Evolutionary conservation across 495 filamentous ascomycete species (phyloP).

Genomic region (Daldinia decipiens): DNA sequence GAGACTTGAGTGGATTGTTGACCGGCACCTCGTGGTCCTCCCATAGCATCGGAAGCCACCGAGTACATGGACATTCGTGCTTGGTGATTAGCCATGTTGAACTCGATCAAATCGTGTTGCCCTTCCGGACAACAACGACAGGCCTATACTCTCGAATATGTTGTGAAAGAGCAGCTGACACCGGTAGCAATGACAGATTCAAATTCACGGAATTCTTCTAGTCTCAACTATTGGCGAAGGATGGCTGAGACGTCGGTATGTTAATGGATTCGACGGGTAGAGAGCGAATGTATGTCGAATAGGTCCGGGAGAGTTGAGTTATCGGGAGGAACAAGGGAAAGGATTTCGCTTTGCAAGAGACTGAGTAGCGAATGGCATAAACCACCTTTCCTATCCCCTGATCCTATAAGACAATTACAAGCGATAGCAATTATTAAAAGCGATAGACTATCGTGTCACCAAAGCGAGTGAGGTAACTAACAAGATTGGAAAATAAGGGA

Average conservation of each 20-base stretch:
- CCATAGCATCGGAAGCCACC: constrained; percentile 70
- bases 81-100: constrained; percentile 70
- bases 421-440: constrained; percentile 48
- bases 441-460: constrained; percentile 56
- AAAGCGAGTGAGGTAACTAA: constrained; percentile 61
- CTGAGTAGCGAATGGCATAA: constrained; percentile 28
- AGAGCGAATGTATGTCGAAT: constrained; percentile 38
- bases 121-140: constrained; percentile 53
- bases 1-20: constrained; percentile 84
- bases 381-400: constrained; percentile 22
- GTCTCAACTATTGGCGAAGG: neutral
- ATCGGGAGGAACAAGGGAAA: constrained; percentile 8
- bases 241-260: neutral
- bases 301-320: constrained; percentile 9
- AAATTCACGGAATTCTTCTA: neutral
- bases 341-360: constrained; percentile 25
- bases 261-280: constrained; percentile 19
- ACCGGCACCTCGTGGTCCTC: constrained; percentile 65
- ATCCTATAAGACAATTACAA: constrained; percentile 40
- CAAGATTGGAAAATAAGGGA: constrained; percentile 46
- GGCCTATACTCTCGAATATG: constrained; percentile 12
- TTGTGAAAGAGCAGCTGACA: constrained; percentile 6
- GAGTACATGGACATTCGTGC: constrained; percentile 90
- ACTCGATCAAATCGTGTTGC: constrained; percentile 47
- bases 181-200: constrained; percentile 3